These are phyloP conservation scores for Ceratocystis ficicola DNA, from an alignment of 2,329 filamentous ascomycete species.

Conservation along the genomic window DNA sequence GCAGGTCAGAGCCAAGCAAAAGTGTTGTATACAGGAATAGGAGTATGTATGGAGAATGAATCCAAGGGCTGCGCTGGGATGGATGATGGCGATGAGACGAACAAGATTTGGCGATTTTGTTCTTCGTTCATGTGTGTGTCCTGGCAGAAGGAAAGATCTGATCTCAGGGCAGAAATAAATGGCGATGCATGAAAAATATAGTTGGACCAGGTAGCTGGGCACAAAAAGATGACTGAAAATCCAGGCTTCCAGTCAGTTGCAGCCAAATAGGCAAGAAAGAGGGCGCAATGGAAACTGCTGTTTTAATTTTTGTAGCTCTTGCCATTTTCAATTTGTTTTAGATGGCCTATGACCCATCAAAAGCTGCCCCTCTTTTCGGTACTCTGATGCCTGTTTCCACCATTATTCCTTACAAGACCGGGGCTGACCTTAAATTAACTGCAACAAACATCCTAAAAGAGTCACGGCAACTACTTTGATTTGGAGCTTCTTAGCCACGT, in stretches of 20 bases:
- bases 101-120: background rate
- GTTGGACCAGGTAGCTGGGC: background rate
- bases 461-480: background rate
- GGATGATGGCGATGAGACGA: background rate
- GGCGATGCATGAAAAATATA: background rate
- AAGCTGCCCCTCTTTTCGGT: background rate
- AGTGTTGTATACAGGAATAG: background rate
- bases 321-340: background rate
- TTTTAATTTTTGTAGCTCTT: background rate
- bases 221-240: background rate
- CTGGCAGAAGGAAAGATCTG: background rate
- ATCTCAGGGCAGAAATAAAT: background rate
- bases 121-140: background rate
- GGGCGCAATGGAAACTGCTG: background rate
- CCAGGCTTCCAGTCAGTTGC: background rate
- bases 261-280: background rate
- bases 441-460: background rate
- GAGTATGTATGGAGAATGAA: background rate
- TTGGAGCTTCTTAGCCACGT: background rate
- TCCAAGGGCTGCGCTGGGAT: background rate
- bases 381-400: background rate
- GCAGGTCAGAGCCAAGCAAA: background rate
- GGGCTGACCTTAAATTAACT: background rate
- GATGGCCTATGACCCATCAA: background rate
- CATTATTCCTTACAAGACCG: background rate